Evolutionary conservation across 306 rosid genomes (phyloP), one percentile per base, ranked within the genome.

Genomic region (Calophaca sinica): DNA sequence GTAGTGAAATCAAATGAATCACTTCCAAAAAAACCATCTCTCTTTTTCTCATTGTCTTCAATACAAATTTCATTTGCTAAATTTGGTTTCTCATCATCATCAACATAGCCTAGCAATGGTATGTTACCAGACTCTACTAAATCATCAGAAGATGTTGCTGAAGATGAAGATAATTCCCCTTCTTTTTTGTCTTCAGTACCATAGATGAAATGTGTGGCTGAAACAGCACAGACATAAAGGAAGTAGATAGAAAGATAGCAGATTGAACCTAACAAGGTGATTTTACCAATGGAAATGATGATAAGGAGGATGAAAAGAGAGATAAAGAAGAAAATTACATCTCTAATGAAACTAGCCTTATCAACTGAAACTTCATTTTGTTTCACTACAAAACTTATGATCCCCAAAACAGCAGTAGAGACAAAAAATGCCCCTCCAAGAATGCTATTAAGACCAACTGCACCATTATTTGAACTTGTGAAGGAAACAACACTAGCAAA

Each of bases 401-500:
- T 9, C 13, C 79, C 79, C 31, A 75, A 52, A n/a, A 75, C 79
- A 39, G 73, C 72, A 5, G 72, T 75, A 7, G 79, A 75, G 9
- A 75, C 79, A 52, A 75, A 75, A 75, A 75, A 75, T 13, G 79
- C 79, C 9, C 79, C 79, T 48, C 79, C 79, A 9, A 75, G 29
- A 51, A 75, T 75, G 65, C 79, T 75, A 29, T 75, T 75, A 6
- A 75, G 61, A 20, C 79, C 79, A 28, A 75, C 79, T 8, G 79
- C 79, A 5, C 79, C 79, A 31, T 75, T 58, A 9, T 75, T 75
- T n/a, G 79, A 75, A 39, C 79, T 64, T 75, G 79, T 75, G 79
- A 75, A 75, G 9, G 79, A 75, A 75, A 64, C 79, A 75, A 75
- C 79, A 74, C 79, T 74, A 9, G 79, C 79, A 74, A 74, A 74